A percentile compares a stretch with the other conserved stretches of the same genome.
Evolutionary conservation across 495 filamentous ascomycete species (phyloP).

Genomic region (Talaromyces ruber): DNA sequence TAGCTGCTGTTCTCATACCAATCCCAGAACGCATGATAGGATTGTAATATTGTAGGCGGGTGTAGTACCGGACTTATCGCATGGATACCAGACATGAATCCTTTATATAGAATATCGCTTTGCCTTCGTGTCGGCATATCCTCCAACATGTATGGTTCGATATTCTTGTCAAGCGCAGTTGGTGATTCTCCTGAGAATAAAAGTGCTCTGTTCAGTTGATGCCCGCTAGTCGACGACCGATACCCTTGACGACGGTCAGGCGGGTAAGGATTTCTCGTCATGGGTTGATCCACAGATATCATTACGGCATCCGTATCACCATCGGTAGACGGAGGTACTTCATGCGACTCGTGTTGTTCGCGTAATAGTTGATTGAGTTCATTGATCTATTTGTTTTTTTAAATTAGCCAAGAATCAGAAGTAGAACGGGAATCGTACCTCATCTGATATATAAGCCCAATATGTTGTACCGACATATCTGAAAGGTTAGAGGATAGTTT

Average conservation of each 20-base stretch:
- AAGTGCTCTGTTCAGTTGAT: conserved; percentile 29
- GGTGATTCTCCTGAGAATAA: conserved; percentile 32
- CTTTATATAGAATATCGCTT: conserved; percentile 38
- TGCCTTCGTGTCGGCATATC: conserved; percentile 36
- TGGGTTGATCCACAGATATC: conserved; percentile 3
- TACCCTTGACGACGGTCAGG: neutral
- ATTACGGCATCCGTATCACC: conserved; percentile 12
- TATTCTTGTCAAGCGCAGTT: conserved; percentile 20
- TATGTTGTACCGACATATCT: conserved; percentile 46
- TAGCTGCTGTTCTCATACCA: conserved; percentile 40
- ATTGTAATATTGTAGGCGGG: conserved; percentile 32
- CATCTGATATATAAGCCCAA: conserved; percentile 44
- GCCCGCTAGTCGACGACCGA: conserved; percentile 5
- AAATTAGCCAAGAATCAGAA: conserved; percentile 6
- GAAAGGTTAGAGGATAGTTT: conserved; percentile 7
- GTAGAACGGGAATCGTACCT: conserved; percentile 19
- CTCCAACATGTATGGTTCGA: conserved; percentile 38
- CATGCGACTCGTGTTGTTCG: conserved; percentile 34
- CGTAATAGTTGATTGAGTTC: conserved; percentile 38
- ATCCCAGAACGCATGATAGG: conserved; percentile 38
- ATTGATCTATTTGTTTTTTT: conserved; percentile 31
- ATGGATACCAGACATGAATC: conserved; percentile 40
- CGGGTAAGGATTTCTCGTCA: neutral
- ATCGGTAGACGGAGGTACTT: conserved; percentile 11
- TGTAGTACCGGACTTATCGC: conserved; percentile 37